Evolutionary conservation across 2,329 filamentous ascomycete species (phyloP).

Genomic region (Cladosporium cucumerinum): DNA sequence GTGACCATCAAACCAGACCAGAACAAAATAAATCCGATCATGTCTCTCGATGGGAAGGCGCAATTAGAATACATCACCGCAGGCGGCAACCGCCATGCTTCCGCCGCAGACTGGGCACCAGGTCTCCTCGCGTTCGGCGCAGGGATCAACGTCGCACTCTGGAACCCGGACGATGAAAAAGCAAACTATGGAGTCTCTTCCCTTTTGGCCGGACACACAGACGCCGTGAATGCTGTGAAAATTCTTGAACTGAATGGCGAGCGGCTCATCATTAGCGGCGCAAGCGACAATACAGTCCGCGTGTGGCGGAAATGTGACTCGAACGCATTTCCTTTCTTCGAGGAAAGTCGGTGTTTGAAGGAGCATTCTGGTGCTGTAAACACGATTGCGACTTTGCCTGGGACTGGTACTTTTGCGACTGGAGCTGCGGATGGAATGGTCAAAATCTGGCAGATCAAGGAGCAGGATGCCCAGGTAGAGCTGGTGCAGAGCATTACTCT

Average conservation of each 20-base stretch:
- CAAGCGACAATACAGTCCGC: conserved; percentile 73
- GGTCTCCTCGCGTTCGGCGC: conserved; percentile 84
- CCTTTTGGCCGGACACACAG: conserved; percentile 72
- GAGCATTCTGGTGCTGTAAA: conserved; percentile 77
- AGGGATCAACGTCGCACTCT: conserved; percentile 83
- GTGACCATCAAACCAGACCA: not conserved
- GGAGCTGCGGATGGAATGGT: conserved; percentile 62
- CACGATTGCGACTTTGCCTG: conserved; percentile 48
- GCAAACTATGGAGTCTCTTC: conserved; percentile 56
- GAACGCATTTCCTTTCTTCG: conserved; percentile 34
- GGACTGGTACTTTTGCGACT: conserved; percentile 51
- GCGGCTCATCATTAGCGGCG: conserved; percentile 70
- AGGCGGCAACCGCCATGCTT: conserved; percentile 86
- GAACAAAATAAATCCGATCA: not conserved
- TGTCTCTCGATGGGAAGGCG: not conserved
- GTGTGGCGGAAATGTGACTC: conserved; percentile 49
- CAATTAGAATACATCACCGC: conserved; percentile 58
- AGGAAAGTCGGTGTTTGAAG: conserved; percentile 49
- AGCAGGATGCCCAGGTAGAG: conserved; percentile 35
- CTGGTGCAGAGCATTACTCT: conserved; percentile 69
- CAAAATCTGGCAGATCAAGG: conserved; percentile 64
- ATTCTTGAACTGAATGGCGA: conserved; percentile 60
- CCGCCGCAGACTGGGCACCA: conserved; percentile 78
- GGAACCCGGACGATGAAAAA: conserved; percentile 62
- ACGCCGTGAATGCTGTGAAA: conserved; percentile 76